phyloP scores from a whole-genome alignment of 2,329 filamentous ascomycete species.

The Calonectria pseudoreteaudii region DNA sequence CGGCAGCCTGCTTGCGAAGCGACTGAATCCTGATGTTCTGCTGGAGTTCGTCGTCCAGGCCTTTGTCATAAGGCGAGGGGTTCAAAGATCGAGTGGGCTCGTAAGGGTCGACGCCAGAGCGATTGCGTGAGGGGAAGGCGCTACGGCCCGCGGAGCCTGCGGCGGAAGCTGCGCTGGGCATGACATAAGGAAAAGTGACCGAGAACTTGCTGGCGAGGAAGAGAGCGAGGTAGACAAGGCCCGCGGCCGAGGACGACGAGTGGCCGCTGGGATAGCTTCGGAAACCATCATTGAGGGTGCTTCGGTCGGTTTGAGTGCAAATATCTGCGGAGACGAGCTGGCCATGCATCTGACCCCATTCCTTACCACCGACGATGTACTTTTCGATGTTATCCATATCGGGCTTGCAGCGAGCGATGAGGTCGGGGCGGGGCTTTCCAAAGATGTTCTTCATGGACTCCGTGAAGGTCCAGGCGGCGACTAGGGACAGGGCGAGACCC shows the following conservation, averaged over 20 bases:
- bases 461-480: slow-evolving; percentile 82
- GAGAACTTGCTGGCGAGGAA: slow-evolving; percentile 88
- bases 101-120: slow-evolving; percentile 51
- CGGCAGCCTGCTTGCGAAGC: slow-evolving; percentile 77
- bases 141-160: slow-evolving; percentile 73
- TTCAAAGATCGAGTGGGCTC: slow-evolving; percentile 44
- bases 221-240: slow-evolving; percentile 86
- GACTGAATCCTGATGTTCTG: slow-evolving; percentile 50
- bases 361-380: slow-evolving; percentile 73
- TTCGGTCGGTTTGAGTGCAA: slow-evolving; percentile 73
- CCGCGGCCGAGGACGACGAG: slow-evolving; percentile 78
- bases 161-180: slow-evolving; percentile 57
- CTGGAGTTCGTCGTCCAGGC: slow-evolving; percentile 36
- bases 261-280: slow-evolving; percentile 75
- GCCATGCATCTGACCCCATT: slow-evolving; percentile 64
- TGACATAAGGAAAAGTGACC: slow-evolving; percentile 78
- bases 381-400: slow-evolving; percentile 72
- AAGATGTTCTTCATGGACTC: slow-evolving; percentile 85
- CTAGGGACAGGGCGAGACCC: slow-evolving; percentile 79
- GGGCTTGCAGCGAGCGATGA: slow-evolving; percentile 83
- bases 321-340: slow-evolving; percentile 81
- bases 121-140: slow-evolving; percentile 80
- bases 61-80: slow-evolving; percentile 41
- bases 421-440: slow-evolving; percentile 80
- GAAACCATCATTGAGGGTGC: slow-evolving; percentile 82